A percentile compares a stretch with the other conserved stretches of the same genome.
Evolutionary conservation across 768 basidiomycete genomes (phyloP).

Genomic region (Baorangia bicolor): DNA sequence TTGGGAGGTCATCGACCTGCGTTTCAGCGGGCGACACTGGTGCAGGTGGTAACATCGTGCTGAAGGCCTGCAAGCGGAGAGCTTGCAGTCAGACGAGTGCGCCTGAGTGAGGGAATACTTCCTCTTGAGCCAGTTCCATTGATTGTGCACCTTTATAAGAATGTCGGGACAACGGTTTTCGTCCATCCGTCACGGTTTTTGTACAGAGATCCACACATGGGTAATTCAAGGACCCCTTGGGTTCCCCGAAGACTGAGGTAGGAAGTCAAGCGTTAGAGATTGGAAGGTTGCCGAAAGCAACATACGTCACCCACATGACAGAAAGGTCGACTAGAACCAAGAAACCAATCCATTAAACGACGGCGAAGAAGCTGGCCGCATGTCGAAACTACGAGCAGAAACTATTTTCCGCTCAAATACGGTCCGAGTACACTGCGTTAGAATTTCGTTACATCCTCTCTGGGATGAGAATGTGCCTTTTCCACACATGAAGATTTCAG

Average conservation of each 20-base stretch:
- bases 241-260: background rate
- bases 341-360: background rate
- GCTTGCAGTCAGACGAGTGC: background rate
- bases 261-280: background rate
- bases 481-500: background rate
- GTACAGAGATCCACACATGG: background rate
- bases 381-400: background rate
- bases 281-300: background rate
- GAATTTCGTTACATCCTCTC: background rate
- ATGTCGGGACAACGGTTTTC: background rate
- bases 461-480: background rate
- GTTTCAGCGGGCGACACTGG: background rate
- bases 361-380: background rate
- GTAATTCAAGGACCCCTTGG: background rate
- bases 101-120: background rate
- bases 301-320: background rate
- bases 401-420: background rate
- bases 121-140: background rate
- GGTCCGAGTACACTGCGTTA: background rate
- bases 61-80: background rate
- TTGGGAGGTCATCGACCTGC: background rate
- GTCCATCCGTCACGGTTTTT: background rate
- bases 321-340: background rate
- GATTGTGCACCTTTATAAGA: background rate
- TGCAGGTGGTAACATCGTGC: conserved; percentile 11